phyloP scores from a whole-genome alignment of 768 basidiomycete genomes.

The Gymnopilus dilepis region DNA sequence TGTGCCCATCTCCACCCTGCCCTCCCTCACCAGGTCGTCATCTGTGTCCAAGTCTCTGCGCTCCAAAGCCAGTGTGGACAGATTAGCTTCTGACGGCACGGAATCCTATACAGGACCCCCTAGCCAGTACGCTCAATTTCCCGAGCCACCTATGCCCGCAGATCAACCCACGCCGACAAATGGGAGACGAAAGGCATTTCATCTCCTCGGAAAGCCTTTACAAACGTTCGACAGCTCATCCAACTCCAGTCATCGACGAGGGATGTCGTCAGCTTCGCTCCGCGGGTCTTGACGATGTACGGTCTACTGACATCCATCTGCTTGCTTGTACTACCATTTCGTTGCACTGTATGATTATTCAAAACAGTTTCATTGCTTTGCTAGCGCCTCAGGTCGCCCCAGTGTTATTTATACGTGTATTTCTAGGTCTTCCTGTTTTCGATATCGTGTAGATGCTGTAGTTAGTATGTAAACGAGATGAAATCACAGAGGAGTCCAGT shows the following conservation, averaged over 20 bases:
- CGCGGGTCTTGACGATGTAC: constrained; percentile 44
- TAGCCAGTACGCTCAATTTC: constrained; percentile 72
- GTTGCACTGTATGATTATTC: constrained; percentile 33
- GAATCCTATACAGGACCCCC: constrained; percentile 68
- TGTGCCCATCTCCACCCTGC: constrained; percentile 47
- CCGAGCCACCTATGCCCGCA: constrained; percentile 60
- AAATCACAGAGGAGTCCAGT: background rate
- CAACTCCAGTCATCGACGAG: constrained; percentile 51
- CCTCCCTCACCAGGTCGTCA: constrained; percentile 55
- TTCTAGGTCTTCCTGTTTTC: constrained; percentile 21
- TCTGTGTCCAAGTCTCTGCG: constrained; percentile 61
- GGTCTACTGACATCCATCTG: constrained; percentile 8
- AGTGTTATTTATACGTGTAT: constrained; percentile 26
- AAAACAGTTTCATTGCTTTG: constrained; percentile 28
- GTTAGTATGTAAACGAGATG: background rate
- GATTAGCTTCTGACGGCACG: constrained; percentile 47
- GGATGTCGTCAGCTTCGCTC: constrained; percentile 56
- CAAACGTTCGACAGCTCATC: constrained; percentile 42
- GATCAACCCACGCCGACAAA: constrained; percentile 54
- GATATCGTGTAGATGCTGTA: constrained; percentile 21
- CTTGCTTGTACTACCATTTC: constrained; percentile 31
- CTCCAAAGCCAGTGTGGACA: constrained; percentile 40
- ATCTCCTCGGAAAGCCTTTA: constrained; percentile 65
- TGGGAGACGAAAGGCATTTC: constrained; percentile 70
- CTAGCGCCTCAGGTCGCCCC: constrained; percentile 12